phyloP scores from a whole-genome alignment of 108 stramenopile genomes.

The Nannochloropsis oceanica region DNA sequence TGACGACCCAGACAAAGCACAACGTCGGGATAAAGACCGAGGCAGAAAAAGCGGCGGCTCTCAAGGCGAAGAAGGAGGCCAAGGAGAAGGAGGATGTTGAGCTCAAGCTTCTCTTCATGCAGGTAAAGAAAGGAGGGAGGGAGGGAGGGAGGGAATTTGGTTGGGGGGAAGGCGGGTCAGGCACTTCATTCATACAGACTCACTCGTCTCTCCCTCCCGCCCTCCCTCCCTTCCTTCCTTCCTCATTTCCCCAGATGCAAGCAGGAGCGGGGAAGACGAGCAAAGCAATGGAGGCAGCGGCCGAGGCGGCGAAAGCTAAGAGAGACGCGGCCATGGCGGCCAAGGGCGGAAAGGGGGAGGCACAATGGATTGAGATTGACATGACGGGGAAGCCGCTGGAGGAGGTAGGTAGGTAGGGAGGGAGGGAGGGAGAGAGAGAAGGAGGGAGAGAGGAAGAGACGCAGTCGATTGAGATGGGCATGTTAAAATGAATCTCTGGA shows the following conservation, averaged over 20 bases:
- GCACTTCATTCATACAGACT: no score
- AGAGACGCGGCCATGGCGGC: neutral
- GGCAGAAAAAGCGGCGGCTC: conserved; percentile 4
- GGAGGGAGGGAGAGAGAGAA: neutral
- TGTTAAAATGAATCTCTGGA: no score
- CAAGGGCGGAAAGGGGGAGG: neutral
- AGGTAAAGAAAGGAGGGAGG: neutral
- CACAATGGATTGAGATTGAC: neutral
- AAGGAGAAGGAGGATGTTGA: conserved; percentile 27
- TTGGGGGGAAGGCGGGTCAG: no score
- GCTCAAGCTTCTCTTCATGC: conserved; percentile 16
- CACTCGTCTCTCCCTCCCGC: no score
- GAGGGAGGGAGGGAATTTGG: neutral
- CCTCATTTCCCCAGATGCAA: neutral
- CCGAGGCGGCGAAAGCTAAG: neutral
- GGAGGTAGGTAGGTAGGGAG: neutral
- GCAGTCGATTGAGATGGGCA: no score
- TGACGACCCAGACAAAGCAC: neutral
- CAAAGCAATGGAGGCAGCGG: neutral
- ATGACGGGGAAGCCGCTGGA: neutral
- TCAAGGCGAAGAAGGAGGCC: conserved; percentile 21
- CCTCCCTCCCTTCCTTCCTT: no score
- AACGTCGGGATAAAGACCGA: neutral
- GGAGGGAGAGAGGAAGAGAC: no score
- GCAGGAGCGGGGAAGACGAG: neutral